Evolutionary conservation across 352 stramenopile species (phyloP).

Genomic region (Phytophthora kernoviae): DNA sequence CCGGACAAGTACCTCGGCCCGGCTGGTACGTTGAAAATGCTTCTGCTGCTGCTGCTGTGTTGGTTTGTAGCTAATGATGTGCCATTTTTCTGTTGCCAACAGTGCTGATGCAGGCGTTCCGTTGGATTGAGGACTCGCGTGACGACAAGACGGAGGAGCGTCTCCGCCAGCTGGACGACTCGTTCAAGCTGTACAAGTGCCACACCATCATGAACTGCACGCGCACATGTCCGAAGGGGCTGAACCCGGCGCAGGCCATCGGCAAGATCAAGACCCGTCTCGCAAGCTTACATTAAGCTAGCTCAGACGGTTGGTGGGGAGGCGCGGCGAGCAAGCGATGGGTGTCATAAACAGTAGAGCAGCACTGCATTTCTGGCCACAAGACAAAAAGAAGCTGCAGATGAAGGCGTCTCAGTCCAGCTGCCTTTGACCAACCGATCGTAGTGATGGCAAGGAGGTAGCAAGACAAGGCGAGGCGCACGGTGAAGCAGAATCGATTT

Average conservation of each 20-base stretch:
- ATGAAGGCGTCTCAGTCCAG: constrained; percentile 21
- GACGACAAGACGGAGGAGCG: constrained; percentile 97
- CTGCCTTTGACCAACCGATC: constrained; percentile 23
- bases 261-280: constrained; percentile 98
- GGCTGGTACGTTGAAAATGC: constrained; percentile 52
- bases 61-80: constrained; percentile 9
- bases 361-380: constrained; percentile 4
- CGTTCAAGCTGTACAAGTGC: constrained; percentile 99
- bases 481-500: constrained; percentile 14
- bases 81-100: constrained; percentile 9
- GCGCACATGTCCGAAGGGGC: constrained; percentile 99
- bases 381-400: constrained; percentile 29
- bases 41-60: neutral
- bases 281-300: constrained; percentile 71
- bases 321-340: neutral
- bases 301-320: constrained; percentile 1
- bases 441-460: constrained; percentile 30
- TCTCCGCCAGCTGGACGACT: constrained; percentile 96
- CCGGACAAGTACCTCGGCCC: constrained; percentile 94
- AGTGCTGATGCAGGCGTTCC: constrained; percentile 96
- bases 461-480: neutral
- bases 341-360: constrained; percentile 25
- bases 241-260: constrained; percentile 99
- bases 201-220: constrained; percentile 99
- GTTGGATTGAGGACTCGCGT: constrained; percentile 99